These are phyloP conservation scores for Scutellospora calospora DNA, from an alignment of 371 early-diverging fungal species.

Conservation along the genomic window DNA sequence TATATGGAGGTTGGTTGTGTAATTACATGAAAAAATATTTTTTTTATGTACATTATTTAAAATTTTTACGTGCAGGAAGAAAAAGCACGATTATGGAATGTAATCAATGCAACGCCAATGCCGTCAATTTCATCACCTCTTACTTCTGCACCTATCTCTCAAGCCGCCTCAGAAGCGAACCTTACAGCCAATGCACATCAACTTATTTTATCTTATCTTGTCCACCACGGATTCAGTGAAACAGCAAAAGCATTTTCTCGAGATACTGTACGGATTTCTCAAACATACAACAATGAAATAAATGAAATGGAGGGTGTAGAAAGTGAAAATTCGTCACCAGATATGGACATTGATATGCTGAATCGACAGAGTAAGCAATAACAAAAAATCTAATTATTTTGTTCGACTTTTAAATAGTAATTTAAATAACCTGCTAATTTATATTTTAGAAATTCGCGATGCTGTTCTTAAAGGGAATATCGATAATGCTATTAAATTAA, in stretches of 20 bases:
- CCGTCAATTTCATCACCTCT: slow-evolving; percentile 36
- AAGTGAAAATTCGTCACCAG: slow-evolving; percentile 47
- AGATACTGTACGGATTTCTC: slow-evolving; percentile 49
- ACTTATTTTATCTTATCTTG: slow-evolving; percentile 75
- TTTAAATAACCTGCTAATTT: slow-evolving; percentile 11
- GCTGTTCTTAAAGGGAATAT: slow-evolving; percentile 75
- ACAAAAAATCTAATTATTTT: neutral
- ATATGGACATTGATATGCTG: slow-evolving; percentile 49
- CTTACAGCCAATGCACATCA: slow-evolving; percentile 55
- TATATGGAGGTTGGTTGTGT: slow-evolving; percentile 67
- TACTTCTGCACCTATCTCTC: neutral
- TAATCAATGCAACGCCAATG: slow-evolving; percentile 49
- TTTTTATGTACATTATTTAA: neutral
- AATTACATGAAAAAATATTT: neutral
- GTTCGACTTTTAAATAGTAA: neutral
- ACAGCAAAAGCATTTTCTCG: slow-evolving; percentile 73
- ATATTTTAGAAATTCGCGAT: slow-evolving; percentile 65
- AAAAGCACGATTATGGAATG: slow-evolving; percentile 58
- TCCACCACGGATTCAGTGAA: slow-evolving; percentile 79
- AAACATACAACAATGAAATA: slow-evolving; percentile 2
- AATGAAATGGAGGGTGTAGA: slow-evolving; percentile 47
- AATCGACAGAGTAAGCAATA: slow-evolving; percentile 49
- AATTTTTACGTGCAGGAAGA: slow-evolving; percentile 54
- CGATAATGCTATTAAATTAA: slow-evolving; percentile 69
- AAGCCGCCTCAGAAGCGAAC: slow-evolving; percentile 41